These are phyloP conservation scores for Yarrowia porcina DNA, from an alignment of 805 yeast species.

Conservation along the genomic window DNA sequence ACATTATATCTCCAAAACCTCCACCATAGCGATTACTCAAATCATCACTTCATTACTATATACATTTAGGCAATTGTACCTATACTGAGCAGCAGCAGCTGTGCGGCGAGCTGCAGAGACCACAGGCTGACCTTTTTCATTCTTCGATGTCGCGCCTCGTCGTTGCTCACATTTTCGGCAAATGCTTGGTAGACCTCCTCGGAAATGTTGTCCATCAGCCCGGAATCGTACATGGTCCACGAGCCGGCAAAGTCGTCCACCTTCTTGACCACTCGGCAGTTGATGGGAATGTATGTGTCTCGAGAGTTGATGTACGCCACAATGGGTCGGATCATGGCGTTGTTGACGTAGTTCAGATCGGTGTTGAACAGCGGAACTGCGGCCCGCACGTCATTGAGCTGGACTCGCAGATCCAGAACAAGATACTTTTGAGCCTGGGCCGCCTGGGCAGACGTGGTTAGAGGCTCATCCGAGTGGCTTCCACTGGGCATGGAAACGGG, in stretches of 20 bases:
- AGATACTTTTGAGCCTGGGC: constrained; percentile 51
- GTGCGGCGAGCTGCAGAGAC: constrained; percentile 82
- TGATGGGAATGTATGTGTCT: constrained; percentile 83
- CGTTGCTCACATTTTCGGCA: constrained; percentile 84
- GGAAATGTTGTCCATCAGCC: constrained; percentile 86
- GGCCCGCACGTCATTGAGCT: constrained; percentile 83
- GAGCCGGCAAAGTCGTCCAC: constrained; percentile 87
- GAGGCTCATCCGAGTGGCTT: constrained; percentile 30
- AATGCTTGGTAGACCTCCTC: constrained; percentile 88
- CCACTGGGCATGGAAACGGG: constrained; percentile 11
- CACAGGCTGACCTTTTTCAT: constrained; percentile 86
- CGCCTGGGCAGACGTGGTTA: constrained; percentile 37
- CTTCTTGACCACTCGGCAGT: constrained; percentile 75
- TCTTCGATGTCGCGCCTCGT: constrained; percentile 66
- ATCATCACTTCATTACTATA: constrained; percentile 24
- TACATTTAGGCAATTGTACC: constrained; percentile 57
- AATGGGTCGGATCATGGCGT: constrained; percentile 88
- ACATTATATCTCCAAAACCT: too few relatives aligned
- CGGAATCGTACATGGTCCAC: constrained; percentile 92
- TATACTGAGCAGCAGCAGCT: constrained; percentile 74
- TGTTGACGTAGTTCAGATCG: constrained; percentile 88
- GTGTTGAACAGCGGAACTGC: constrained; percentile 80
- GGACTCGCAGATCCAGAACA: constrained; percentile 73
- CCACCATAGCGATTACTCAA: not conserved
- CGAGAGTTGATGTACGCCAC: constrained; percentile 91